A percentile compares a stretch with the other conserved stretches of the same genome.
phyloP scores from a whole-genome alignment of 2,329 filamentous ascomycete genomes.

The Sporothrix variecibatus region DNA sequence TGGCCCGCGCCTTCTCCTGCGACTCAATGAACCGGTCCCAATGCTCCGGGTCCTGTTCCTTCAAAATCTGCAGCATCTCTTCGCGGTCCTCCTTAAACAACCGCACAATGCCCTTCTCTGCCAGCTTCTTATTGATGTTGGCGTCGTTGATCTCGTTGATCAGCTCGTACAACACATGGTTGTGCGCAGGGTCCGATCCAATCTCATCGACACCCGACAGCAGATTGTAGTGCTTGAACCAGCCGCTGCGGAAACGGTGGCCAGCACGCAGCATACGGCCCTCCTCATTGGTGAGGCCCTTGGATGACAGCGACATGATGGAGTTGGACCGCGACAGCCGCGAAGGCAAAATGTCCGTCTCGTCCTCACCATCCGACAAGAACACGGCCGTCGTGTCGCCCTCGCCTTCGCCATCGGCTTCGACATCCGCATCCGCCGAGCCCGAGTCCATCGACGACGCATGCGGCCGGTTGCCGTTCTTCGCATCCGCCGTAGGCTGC shows the following conservation, averaged over 20 bases:
- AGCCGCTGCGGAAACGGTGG: constrained; percentile 57
- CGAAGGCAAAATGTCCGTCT: constrained; percentile 47
- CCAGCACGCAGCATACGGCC: constrained; percentile 57
- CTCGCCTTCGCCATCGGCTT: constrained; percentile 9
- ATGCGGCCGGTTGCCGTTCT: constrained; percentile 21
- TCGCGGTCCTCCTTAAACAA: constrained; percentile 62
- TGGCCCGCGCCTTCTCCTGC: constrained; percentile 60
- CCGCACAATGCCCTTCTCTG: constrained; percentile 60
- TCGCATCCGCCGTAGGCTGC: constrained; percentile 25
- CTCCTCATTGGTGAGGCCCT: constrained; percentile 58
- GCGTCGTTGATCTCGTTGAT: constrained; percentile 65
- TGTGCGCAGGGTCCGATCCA: constrained; percentile 52
- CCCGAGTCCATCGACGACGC: constrained; percentile 31
- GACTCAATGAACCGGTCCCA: constrained; percentile 65
- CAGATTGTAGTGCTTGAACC: constrained; percentile 55
- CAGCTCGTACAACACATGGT: constrained; percentile 59
- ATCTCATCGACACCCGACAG: constrained; percentile 54
- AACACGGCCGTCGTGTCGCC: constrained; percentile 38
- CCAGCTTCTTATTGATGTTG: constrained; percentile 54
- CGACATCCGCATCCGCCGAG: constrained; percentile 11
- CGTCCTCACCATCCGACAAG: constrained; percentile 53
- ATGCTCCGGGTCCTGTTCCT: constrained; percentile 65
- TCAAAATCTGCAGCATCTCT: constrained; percentile 51
- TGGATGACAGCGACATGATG: constrained; percentile 52
- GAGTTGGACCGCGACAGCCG: constrained; percentile 56